phyloP scores from a whole-genome alignment of 305 asterid genomes.

The Fraxinus albicans region DNA sequence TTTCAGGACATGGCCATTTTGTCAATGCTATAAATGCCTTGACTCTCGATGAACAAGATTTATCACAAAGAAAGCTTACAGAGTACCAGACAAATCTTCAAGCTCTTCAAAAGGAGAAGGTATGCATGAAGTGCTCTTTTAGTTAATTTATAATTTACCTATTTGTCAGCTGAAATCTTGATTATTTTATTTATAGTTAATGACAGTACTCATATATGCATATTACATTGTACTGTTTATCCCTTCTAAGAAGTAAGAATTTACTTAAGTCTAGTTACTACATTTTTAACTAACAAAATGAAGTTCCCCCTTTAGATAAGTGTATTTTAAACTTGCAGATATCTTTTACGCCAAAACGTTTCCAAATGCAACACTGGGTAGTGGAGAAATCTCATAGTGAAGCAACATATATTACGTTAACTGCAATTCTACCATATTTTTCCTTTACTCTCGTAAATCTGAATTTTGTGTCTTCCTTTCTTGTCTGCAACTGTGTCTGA shows the following conservation, averaged over 20 bases:
- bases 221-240: neutral
- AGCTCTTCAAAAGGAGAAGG: constrained; percentile 87
- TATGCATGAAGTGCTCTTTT: constrained; percentile 24
- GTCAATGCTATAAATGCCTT: constrained; percentile 39
- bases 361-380: neutral
- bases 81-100: constrained; percentile 75
- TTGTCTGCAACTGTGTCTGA: neutral
- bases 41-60: constrained; percentile 68
- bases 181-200: neutral
- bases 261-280: neutral
- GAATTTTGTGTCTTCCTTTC: neutral
- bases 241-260: neutral
- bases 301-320: neutral
- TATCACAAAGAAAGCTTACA: constrained; percentile 75
- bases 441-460: neutral
- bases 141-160: neutral
- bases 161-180: neutral
- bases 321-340: neutral
- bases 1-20: constrained; percentile 63
- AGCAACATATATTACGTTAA: neutral
- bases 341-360: neutral
- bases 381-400: neutral
- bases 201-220: neutral
- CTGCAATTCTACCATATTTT: neutral
- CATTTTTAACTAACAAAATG: neutral